Evolutionary conservation across 805 yeast species (phyloP), one percentile per base, ranked within the genome.

Genomic region (Spathaspora passalidarum): DNA sequence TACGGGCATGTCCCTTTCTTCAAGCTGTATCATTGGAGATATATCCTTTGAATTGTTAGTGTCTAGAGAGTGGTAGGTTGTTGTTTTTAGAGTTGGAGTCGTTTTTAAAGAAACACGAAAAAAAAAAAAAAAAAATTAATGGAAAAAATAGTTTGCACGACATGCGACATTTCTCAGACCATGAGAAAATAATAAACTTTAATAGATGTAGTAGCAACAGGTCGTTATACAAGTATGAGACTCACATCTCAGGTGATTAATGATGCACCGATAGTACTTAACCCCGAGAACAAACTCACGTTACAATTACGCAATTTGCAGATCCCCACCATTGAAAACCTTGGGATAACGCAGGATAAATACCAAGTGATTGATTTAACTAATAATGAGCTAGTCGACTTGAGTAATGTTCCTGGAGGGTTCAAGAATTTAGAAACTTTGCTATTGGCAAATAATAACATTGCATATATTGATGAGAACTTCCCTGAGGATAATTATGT

Each of bases 351-450:
- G 9, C 55, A 59, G 32, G 62, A 64, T 47, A 54, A 53, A 37
- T 65, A 65, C 59, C 83, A 75, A 49, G 79, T 75, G 13, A 63
- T 92, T 2, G 97, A 92, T 60, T 59, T 92, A 25, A 80, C 92
- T 0, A 83, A 85, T 56, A 92, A 92, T 63, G 84, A 80, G 26
- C 65, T 92, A n/a, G 63, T 73, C 1, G 72, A 70, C 2, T 52
- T 92, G 5, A 72, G 76, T 13, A 72, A 68, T 56, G 70, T 78
- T 32, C 88, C 54, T 7, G 3, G 44, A 5, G 37, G 36, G 7
- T 49, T 76, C 35, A 42, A 45, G 25, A 75, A 72, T 34, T 56
- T 78, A 42, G 73, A 72, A 38, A 77, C 84, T 0, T 54, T 92
- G 2, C 67, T 90, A 7, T 54, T 83, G 18, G 84, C 86, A 0